Evolutionary conservation across 2,329 filamentous ascomycete species (phyloP).

Genomic region (Pseudonectria foliicola): DNA sequence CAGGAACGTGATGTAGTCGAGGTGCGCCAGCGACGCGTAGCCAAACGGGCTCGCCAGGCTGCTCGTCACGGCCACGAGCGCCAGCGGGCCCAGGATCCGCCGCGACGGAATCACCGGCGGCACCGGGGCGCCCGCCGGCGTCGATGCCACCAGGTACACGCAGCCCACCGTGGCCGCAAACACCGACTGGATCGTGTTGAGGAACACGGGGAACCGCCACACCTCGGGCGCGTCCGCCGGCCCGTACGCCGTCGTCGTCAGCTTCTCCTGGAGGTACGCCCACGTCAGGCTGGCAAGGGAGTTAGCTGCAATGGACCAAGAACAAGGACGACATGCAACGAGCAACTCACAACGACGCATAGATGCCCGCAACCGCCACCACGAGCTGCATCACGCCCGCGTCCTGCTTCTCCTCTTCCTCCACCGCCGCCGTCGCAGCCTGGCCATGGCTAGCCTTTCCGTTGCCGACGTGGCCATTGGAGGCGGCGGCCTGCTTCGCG

Average conservation of each 20-base stretch:
- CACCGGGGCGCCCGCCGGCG: constrained; percentile 34
- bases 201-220: constrained; percentile 89
- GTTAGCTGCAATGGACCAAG: constrained; percentile 1
- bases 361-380: constrained; percentile 89
- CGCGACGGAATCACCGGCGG: constrained; percentile 69
- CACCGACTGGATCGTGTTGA: constrained; percentile 90
- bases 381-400: constrained; percentile 68
- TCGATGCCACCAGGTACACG: constrained; percentile 67
- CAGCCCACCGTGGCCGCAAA: constrained; percentile 80
- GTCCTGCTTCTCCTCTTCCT: constrained; percentile 35
- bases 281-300: constrained; percentile 68
- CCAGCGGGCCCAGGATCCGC: constrained; percentile 67
- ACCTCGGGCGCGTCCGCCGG: constrained; percentile 57
- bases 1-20: constrained; percentile 97
- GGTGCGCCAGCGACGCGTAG: constrained; percentile 84
- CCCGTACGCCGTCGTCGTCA: constrained; percentile 87
- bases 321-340: neutral
- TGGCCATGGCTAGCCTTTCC: constrained; percentile 9
- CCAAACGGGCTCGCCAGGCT: constrained; percentile 92
- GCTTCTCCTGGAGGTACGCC: constrained; percentile 94
- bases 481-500: constrained; percentile 11
- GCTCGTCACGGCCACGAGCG: constrained; percentile 79
- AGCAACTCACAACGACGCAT: constrained; percentile 78
- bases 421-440: too few species aligned
- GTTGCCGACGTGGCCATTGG: constrained; percentile 20